These are phyloP conservation scores for Symbiodinium pilosum DNA, from an alignment of 73 alveolate genomes.

Conservation along the genomic window DNA sequence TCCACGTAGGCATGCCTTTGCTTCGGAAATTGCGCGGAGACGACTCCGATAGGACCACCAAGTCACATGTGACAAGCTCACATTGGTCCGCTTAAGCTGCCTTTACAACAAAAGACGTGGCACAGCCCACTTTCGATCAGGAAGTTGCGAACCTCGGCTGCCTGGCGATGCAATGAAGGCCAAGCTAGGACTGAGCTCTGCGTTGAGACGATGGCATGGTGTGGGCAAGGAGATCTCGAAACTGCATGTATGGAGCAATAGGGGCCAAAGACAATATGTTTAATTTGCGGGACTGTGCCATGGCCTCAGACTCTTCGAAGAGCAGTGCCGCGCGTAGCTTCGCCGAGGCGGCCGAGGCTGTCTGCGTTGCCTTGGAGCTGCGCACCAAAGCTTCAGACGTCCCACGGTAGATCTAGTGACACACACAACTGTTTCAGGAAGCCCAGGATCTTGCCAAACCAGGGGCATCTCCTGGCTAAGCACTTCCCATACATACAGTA, in stretches of 20 bases:
- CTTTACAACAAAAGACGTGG: neutral
- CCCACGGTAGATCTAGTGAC: neutral
- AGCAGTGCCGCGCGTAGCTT: slow-evolving; percentile 54
- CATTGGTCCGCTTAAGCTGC: neutral
- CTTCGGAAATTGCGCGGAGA: neutral
- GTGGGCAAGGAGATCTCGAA: no score
- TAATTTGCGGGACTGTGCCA: no score
- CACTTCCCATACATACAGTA: no score
- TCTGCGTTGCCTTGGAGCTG: neutral
- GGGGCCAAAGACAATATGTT: no score
- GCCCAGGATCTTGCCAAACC: no score
- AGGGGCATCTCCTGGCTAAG: no score
- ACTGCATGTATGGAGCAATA: no score
- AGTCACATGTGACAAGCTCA: neutral
- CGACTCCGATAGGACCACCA: neutral
- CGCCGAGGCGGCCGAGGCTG: slow-evolving; percentile 50
- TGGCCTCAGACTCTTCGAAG: slow-evolving; percentile 62
- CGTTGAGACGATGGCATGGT: no score
- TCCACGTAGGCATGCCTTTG: slow-evolving; percentile 24
- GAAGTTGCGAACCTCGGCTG: slow-evolving; percentile 42
- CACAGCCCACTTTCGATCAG: neutral
- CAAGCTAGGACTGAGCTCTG: no score
- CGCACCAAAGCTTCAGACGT: neutral
- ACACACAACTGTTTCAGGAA: no score
- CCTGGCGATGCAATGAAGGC: neutral